phyloP scores from a whole-genome alignment of 2,329 filamentous ascomycete genomes.

The Phialemonium atrogriseum region DNA sequence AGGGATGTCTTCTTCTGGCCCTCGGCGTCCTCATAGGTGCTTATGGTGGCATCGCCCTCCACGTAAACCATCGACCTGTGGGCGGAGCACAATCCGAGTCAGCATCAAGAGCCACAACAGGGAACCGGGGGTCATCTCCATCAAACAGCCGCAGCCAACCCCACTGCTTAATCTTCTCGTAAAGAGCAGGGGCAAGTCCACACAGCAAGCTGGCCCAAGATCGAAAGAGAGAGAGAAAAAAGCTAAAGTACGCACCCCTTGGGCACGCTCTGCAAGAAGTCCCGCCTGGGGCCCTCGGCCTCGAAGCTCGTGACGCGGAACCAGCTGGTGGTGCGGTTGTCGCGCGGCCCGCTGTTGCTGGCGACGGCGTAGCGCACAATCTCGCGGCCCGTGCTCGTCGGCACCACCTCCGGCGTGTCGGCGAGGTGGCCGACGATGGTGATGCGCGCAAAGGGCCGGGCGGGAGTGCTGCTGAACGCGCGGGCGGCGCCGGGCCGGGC shows the following conservation, averaged over 20 bases:
- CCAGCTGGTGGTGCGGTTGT: slow-evolving; percentile 75
- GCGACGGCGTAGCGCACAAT: slow-evolving; percentile 71
- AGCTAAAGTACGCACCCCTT: slow-evolving; percentile 66
- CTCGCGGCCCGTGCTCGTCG: slow-evolving; percentile 63
- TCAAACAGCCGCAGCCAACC: no score
- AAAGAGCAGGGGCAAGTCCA: no score
- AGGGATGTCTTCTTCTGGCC: slow-evolving; percentile 58
- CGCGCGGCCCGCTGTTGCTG: slow-evolving; percentile 54
- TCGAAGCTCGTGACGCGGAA: slow-evolving; percentile 71
- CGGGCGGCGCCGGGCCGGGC: slow-evolving; percentile 35
- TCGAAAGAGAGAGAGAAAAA: not conserved
- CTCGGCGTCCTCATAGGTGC: slow-evolving; percentile 58
- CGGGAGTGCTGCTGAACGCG: slow-evolving; percentile 66
- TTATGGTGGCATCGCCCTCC: slow-evolving; percentile 72
- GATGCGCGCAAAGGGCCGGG: slow-evolving; percentile 66
- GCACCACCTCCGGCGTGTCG: slow-evolving; percentile 64
- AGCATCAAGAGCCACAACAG: slow-evolving; percentile 6
- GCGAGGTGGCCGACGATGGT: slow-evolving; percentile 81
- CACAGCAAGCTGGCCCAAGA: no score
- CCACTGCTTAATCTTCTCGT: no score
- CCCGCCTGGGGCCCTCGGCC: slow-evolving; percentile 57
- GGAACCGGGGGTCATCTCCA: no score
- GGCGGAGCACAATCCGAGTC: slow-evolving; percentile 8
- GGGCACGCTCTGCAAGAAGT: slow-evolving; percentile 62
- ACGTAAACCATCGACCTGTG: slow-evolving; percentile 70